These are phyloP conservation scores for Zygoascus bituminiphila DNA, from an alignment of 805 yeast genomes.

Conservation along the genomic window DNA sequence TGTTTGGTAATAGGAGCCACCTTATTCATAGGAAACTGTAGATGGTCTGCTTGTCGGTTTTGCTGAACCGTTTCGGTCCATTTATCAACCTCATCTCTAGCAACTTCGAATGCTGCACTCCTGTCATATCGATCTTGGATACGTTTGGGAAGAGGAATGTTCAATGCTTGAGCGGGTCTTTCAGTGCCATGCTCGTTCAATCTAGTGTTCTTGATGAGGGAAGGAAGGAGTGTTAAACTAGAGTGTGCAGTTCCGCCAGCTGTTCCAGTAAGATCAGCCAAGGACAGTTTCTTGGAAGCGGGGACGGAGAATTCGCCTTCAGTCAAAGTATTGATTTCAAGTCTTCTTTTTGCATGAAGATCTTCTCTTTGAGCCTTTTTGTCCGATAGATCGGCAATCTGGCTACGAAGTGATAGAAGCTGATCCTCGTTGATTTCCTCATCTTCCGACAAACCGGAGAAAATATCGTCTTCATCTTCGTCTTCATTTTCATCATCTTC, in stretches of 20 bases:
- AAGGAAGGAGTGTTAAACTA: constrained; percentile 35
- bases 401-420: constrained; percentile 36
- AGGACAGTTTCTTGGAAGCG: constrained; percentile 52
- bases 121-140: constrained; percentile 81
- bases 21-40: constrained; percentile 63
- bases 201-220: constrained; percentile 27
- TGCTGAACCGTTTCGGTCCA: constrained; percentile 81
- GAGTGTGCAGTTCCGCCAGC: constrained; percentile 40
- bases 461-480: constrained; percentile 12
- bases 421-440: constrained; percentile 43
- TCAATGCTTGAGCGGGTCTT: constrained; percentile 37
- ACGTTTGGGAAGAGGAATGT: constrained; percentile 78
- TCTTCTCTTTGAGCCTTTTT: constrained; percentile 4
- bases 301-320: constrained; percentile 71
- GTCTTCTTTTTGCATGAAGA: constrained; percentile 30
- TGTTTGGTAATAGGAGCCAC: constrained; percentile 38
- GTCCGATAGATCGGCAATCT: constrained; percentile 20
- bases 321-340: constrained; percentile 44
- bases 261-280: constrained; percentile 63
- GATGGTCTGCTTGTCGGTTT: constrained; percentile 76
- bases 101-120: constrained; percentile 80
- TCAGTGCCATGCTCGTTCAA: constrained; percentile 25
- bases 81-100: constrained; percentile 75
- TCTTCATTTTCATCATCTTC: constrained; percentile 13
- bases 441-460: constrained; percentile 32